A percentile compares a stretch with the other conserved stretches of the same genome.
phyloP scores from a whole-genome alignment of 352 stramenopile genomes.

The Globisporangium splendens region DNA sequence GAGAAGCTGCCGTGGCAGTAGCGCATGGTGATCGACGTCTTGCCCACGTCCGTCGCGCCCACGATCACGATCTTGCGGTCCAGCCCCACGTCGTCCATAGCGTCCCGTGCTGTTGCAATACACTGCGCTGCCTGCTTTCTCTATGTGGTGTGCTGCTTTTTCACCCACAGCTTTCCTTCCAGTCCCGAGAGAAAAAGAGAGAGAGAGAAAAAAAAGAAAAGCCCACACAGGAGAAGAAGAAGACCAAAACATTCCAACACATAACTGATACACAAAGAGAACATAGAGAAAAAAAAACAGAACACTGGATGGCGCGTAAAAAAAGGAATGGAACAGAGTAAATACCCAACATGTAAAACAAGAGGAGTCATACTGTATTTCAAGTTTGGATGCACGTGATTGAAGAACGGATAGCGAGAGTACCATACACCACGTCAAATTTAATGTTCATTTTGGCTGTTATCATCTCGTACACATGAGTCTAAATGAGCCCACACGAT shows the following conservation, averaged over 20 bases:
- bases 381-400: too few species aligned
- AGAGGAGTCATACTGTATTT: too few species aligned
- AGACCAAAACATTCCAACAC: not conserved
- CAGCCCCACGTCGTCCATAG: slow-evolving; percentile 83
- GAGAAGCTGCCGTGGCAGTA: slow-evolving; percentile 86
- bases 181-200: slow-evolving; percentile 1
- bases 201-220: slow-evolving; percentile 9
- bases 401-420: too few species aligned
- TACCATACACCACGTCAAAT: too few species aligned
- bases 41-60: slow-evolving; percentile 85
- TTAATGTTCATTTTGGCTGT: too few species aligned
- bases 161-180: not conserved
- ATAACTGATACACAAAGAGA: not conserved
- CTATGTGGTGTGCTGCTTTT: too few species aligned
- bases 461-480: too few species aligned
- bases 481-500: too few species aligned
- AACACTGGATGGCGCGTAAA: too few species aligned
- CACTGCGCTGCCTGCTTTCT: too few species aligned
- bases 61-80: slow-evolving; percentile 89
- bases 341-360: not conserved
- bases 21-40: slow-evolving; percentile 87
- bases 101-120: too few species aligned
- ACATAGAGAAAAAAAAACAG: too few species aligned
- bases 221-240: not conserved
- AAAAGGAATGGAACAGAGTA: slow-evolving; percentile 1